Evolutionary conservation across 1,139 yeast genomes (phyloP).

Genomic region (Saccharomycopsis hybrid): DNA sequence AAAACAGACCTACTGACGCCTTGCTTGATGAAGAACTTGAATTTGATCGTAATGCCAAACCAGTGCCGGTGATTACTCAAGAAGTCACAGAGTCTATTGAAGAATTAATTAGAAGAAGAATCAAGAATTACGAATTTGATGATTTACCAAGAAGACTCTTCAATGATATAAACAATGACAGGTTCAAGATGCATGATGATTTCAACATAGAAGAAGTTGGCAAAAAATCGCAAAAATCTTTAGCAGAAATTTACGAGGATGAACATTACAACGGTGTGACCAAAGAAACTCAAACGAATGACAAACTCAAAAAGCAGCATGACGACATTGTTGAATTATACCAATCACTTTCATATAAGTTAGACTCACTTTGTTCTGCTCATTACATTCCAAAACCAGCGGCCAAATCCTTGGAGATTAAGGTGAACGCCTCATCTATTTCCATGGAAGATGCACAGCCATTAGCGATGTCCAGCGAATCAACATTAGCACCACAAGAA

Average conservation of each 20-base stretch:
- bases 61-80: conserved; percentile 89
- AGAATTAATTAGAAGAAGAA: conserved; percentile 79
- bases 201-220: conserved; percentile 62
- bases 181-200: conserved; percentile 32
- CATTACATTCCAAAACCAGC: conserved; percentile 91
- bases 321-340: conserved; percentile 69
- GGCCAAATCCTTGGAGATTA: conserved; percentile 71
- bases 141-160: conserved; percentile 72
- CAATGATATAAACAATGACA: conserved; percentile 50
- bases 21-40: conserved; percentile 62
- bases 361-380: conserved; percentile 87
- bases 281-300: conserved; percentile 40
- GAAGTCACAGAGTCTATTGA: conserved; percentile 83
- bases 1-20: conserved; percentile 80
- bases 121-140: conserved; percentile 69
- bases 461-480: conserved; percentile 62
- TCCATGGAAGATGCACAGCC: conserved; percentile 98
- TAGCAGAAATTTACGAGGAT: conserved; percentile 90
- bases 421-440: conserved; percentile 73
- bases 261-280: conserved; percentile 53
- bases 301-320: conserved; percentile 65
- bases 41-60: conserved; percentile 69
- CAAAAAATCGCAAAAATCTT: conserved; percentile 75
- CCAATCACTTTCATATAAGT: conserved; percentile 55
- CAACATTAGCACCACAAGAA: conserved; percentile 94